These are phyloP conservation scores for Luffa acutangula DNA, from an alignment of 306 rosid genomes.

Conservation along the genomic window DNA sequence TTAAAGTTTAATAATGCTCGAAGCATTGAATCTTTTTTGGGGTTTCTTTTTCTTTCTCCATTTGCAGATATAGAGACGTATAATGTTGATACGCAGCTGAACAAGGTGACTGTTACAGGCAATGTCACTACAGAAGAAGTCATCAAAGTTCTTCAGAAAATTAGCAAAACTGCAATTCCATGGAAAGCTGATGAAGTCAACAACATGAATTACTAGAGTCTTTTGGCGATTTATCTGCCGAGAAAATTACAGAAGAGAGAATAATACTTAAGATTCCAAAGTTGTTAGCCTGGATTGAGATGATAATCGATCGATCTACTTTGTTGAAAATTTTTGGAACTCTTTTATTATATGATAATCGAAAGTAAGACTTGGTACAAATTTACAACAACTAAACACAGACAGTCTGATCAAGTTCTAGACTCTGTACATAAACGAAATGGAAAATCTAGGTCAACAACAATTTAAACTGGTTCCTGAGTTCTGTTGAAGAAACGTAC, in stretches of 20 bases:
- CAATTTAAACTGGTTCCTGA: neutral
- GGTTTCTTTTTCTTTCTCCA: neutral
- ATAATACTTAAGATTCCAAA: neutral
- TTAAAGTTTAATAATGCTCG: neutral
- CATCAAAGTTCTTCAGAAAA: constrained; percentile 52
- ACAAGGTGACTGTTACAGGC: constrained; percentile 68
- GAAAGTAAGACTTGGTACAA: neutral
- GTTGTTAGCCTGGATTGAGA: neutral
- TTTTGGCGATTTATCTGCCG: neutral
- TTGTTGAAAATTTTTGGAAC: neutral
- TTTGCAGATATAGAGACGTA: constrained; percentile 70
- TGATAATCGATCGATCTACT: neutral
- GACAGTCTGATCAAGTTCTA: constrained; percentile 1
- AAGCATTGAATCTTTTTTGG: no score
- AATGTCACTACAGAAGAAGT: constrained; percentile 59
- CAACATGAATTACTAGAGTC: neutral
- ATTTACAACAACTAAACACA: neutral
- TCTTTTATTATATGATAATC: neutral
- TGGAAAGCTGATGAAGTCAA: constrained; percentile 34
- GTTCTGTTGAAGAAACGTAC: constrained; percentile 6
- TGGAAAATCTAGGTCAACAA: neutral
- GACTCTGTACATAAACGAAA: neutral
- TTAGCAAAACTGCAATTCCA: constrained; percentile 43
- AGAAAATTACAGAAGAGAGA: neutral
- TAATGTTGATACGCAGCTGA: constrained; percentile 49